Percentiles rank a stretch among this genome's conserved stretches.
These are phyloP conservation scores for Quercus alba DNA, from an alignment of 306 rosid genomes.

Conservation along the genomic window DNA sequence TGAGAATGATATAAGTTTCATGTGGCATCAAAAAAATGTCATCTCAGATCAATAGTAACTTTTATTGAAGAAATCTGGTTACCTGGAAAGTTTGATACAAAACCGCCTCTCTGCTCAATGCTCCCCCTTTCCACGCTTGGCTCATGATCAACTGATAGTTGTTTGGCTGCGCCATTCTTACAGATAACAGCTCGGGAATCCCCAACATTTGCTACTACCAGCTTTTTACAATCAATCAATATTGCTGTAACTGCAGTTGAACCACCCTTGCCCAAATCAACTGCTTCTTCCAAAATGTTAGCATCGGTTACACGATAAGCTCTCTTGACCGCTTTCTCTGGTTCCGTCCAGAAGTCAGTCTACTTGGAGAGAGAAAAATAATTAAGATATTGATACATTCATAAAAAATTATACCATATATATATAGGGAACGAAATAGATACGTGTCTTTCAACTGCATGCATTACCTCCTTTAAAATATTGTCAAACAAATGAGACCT, in stretches of 20 bases:
- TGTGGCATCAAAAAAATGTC: neutral
- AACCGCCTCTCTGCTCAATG: constrained; percentile 85
- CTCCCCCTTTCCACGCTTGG: constrained; percentile 57
- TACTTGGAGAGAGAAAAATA: constrained; percentile 18
- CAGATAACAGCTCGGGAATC: constrained; percentile 90
- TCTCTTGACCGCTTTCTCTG: constrained; percentile 58
- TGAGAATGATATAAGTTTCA: neutral
- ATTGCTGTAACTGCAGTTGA: constrained; percentile 99
- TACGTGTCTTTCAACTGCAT: neutral
- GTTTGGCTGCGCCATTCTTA: constrained; percentile 66
- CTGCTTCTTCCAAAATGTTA: constrained; percentile 66
- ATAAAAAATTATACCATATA: neutral
- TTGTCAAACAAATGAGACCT: constrained; percentile 68
- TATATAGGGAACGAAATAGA: neutral
- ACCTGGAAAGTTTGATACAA: constrained; percentile 96
- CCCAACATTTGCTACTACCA: constrained; percentile 86
- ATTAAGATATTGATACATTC: neutral
- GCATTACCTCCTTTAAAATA: constrained; percentile 71
- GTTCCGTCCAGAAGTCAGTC: constrained; percentile 80
- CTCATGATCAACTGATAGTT: constrained; percentile 86
- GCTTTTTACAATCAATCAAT: constrained; percentile 68
- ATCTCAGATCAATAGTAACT: neutral
- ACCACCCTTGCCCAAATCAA: constrained; percentile 83
- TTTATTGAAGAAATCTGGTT: constrained; percentile 7
- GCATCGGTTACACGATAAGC: constrained; percentile 74